Conservation (phyloP, 2,329 filamentous ascomycete species). For the Cladosporium colombiae region DNA sequence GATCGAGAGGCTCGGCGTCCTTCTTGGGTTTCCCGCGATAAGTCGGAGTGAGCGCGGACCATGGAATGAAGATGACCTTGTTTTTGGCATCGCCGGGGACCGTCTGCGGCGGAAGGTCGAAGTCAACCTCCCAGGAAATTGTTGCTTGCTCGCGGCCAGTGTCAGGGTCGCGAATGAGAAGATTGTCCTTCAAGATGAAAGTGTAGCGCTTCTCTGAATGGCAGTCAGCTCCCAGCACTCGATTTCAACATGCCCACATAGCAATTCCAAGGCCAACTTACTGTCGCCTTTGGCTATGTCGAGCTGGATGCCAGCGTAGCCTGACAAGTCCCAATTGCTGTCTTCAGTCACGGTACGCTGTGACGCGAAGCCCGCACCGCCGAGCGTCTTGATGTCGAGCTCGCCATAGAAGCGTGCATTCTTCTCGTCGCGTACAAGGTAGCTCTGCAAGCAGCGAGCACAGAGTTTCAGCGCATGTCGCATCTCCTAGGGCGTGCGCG, state of each 20-base stretch:
- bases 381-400: constrained; percentile 72
- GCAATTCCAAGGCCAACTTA: constrained; percentile 25
- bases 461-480: not conserved
- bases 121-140: constrained; percentile 74
- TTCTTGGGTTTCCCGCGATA: constrained; percentile 69
- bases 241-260: not conserved
- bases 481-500: not conserved
- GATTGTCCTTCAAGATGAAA: constrained; percentile 70
- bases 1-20: constrained; percentile 61
- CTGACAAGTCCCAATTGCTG: constrained; percentile 63
- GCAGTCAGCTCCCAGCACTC: not conserved
- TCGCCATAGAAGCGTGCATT: constrained; percentile 63
- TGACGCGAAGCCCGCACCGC: constrained; percentile 79
- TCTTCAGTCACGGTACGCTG: constrained; percentile 65
- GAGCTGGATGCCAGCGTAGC: constrained; percentile 63
- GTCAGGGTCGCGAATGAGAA: constrained; percentile 56
- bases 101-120: constrained; percentile 44
- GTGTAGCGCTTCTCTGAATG: constrained; percentile 65
- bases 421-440: constrained; percentile 43
- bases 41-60: constrained; percentile 67
- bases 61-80: constrained; percentile 58
- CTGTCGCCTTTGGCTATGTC: constrained; percentile 56
- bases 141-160: constrained; percentile 72
- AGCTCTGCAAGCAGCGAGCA: constrained; percentile 47
- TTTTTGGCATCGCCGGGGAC: constrained; percentile 29